phyloP scores from a whole-genome alignment of 192 early-diverging fungal species.

The Backusella luteola region DNA sequence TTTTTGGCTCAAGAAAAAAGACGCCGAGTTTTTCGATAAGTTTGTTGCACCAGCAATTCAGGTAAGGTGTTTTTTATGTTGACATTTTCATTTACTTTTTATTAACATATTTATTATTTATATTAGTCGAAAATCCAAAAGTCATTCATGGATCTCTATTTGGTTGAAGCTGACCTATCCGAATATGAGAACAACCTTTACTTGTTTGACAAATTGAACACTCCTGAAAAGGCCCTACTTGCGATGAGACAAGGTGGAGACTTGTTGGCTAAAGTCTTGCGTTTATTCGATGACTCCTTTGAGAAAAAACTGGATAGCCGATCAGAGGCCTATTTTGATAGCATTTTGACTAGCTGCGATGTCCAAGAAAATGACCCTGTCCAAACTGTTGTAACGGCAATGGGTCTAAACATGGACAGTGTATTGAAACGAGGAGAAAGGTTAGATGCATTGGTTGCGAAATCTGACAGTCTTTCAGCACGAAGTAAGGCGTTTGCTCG shows the following conservation, averaged over 20 bases:
- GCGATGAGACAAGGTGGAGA: conserved; percentile 30
- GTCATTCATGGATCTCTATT: conserved; percentile 45
- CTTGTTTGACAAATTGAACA: conserved; percentile 29
- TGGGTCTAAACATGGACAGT: not conserved
- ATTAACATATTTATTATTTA: not conserved
- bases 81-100: not conserved
- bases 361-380: not conserved
- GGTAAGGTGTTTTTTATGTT: conserved; percentile 28
- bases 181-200: conserved; percentile 25
- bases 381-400: not conserved
- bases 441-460: not conserved
- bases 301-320: not conserved
- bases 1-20: conserved; percentile 49
- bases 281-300: conserved; percentile 28
- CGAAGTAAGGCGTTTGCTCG: not conserved
- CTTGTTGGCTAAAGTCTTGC: conserved; percentile 20
- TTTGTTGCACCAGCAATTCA: conserved; percentile 38
- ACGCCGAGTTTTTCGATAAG: conserved; percentile 38
- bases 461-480: not conserved
- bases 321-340: not conserved
- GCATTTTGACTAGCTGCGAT: not conserved
- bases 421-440: not conserved
- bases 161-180: conserved; percentile 37
- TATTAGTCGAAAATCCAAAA: conserved; percentile 47
- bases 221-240: conserved; percentile 46